phyloP scores from a whole-genome alignment of 495 filamentous ascomycete species.

The Podospora comata region DNA sequence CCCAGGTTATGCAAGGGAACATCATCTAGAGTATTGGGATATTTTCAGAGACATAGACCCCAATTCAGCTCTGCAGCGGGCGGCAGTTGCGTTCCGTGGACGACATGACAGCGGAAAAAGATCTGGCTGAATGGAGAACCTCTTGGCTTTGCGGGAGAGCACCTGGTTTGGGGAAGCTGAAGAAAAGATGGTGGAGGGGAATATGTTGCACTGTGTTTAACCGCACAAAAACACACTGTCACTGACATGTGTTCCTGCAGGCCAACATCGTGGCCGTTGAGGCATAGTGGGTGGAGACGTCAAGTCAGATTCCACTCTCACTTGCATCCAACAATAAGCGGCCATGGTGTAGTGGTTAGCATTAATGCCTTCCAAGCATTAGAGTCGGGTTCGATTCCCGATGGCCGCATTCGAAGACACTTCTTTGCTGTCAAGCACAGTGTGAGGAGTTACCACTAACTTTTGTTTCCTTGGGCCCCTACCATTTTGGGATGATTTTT shows the following conservation, averaged over 20 bases:
- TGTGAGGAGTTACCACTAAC: neutral
- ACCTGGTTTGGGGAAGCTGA: neutral
- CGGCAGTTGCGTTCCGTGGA: slow-evolving; percentile 5
- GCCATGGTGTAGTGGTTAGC: slow-evolving; percentile 20
- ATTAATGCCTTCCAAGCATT: slow-evolving; percentile 16
- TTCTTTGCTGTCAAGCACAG: neutral
- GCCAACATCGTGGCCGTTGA: neutral
- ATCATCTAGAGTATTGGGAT: neutral
- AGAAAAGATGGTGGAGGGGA: neutral
- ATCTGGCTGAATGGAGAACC: neutral
- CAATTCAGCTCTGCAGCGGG: neutral
- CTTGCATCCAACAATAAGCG: slow-evolving; percentile 4
- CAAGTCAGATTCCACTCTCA: neutral
- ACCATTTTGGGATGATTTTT: neutral
- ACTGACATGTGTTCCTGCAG: no score
- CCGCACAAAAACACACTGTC: neutral
- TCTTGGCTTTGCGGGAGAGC: neutral
- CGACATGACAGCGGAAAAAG: slow-evolving; percentile 1
- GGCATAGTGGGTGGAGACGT: neutral
- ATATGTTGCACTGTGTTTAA: neutral
- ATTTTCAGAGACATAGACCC: neutral
- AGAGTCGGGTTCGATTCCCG: slow-evolving; percentile 18
- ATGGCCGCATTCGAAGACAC: slow-evolving; percentile 3
- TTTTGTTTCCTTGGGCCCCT: neutral
- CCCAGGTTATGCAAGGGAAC: slow-evolving; percentile 1